Evolutionary conservation across 345 rosid species (phyloP).

Genomic region (Aquilaria malaccensis): DNA sequence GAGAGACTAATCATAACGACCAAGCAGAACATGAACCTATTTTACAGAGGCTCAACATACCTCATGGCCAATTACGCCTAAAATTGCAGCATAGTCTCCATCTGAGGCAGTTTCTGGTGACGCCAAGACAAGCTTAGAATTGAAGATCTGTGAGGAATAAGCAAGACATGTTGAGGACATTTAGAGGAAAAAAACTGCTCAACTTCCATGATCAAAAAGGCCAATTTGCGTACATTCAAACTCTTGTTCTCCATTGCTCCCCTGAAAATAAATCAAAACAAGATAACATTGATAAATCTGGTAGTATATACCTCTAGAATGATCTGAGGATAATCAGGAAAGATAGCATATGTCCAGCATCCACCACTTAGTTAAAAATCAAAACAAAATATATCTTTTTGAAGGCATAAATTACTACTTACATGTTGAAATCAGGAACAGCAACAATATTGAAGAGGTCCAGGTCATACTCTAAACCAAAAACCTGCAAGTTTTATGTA

Average conservation of each 20-base stretch:
- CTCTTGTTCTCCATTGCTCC: constrained; percentile 99
- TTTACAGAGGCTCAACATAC: constrained; percentile 30
- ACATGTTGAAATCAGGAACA: constrained; percentile 98
- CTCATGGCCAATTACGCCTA: constrained; percentile 98
- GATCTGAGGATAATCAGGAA: background rate
- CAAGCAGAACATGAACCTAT: background rate
- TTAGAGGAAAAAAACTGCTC: background rate
- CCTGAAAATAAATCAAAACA: constrained; percentile 33
- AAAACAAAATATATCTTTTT: background rate
- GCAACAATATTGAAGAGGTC: constrained; percentile 99
- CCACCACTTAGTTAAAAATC: background rate
- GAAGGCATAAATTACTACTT: constrained; percentile 22
- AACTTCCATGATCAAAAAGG: background rate
- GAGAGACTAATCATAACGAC: constrained; percentile 2
- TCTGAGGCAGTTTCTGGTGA: constrained; percentile 98
- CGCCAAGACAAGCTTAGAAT: constrained; percentile 96
- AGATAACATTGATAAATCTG: background rate
- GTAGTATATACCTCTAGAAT: background rate
- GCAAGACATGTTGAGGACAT: constrained; percentile 11
- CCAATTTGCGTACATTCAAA: constrained; percentile 57
- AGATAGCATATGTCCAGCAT: background rate
- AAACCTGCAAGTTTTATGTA: constrained; percentile 47
- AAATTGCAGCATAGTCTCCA: constrained; percentile 91
- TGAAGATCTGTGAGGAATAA: constrained; percentile 65
- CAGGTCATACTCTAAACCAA: constrained; percentile 95